Conservation (phyloP, 1,284 basidiomycete genomes). For the Ganoderma lingzhi region DNA sequence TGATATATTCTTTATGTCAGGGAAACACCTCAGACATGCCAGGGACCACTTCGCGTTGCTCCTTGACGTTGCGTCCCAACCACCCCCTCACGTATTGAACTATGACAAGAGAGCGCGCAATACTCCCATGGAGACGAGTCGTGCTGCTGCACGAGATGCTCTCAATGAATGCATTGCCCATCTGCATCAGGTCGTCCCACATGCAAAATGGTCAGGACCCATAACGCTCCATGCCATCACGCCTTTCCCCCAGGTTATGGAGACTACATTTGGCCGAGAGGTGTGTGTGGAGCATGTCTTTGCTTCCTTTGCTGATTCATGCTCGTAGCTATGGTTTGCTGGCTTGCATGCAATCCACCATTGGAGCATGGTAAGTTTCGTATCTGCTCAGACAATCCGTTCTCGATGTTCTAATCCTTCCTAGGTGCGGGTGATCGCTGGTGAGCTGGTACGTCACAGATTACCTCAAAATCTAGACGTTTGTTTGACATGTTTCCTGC, state of each 20-base stretch:
- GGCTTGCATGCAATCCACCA: constrained; percentile 85
- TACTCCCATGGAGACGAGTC: constrained; percentile 81
- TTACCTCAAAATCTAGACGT: constrained; percentile 23
- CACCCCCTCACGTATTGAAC: constrained; percentile 64
- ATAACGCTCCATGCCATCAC: constrained; percentile 81
- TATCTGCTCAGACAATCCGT: not conserved
- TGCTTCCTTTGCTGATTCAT: not conserved
- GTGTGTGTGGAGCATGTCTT: constrained; percentile 49
- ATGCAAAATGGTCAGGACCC: constrained; percentile 56
- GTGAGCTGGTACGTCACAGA: constrained; percentile 67
- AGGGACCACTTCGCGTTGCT: constrained; percentile 81
- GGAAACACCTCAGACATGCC: constrained; percentile 85
- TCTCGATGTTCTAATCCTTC: not conserved
- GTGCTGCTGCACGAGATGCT: constrained; percentile 63
- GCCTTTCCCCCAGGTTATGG: constrained; percentile 74
- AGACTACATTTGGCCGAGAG: constrained; percentile 84
- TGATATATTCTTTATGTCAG: constrained; percentile 45
- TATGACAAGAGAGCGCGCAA: constrained; percentile 81
- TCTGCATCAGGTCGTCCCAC: constrained; percentile 61
- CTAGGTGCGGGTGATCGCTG: constrained; percentile 81
- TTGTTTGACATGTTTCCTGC: constrained; percentile 7
- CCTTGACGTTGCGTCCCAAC: constrained; percentile 58
- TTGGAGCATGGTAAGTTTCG: constrained; percentile 78
- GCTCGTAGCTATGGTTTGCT: constrained; percentile 84
- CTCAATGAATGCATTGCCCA: constrained; percentile 63